Base-by-base conservation (phyloP, 768 basidiomycete species). In the Candolleomyces eurysporus region DNA sequence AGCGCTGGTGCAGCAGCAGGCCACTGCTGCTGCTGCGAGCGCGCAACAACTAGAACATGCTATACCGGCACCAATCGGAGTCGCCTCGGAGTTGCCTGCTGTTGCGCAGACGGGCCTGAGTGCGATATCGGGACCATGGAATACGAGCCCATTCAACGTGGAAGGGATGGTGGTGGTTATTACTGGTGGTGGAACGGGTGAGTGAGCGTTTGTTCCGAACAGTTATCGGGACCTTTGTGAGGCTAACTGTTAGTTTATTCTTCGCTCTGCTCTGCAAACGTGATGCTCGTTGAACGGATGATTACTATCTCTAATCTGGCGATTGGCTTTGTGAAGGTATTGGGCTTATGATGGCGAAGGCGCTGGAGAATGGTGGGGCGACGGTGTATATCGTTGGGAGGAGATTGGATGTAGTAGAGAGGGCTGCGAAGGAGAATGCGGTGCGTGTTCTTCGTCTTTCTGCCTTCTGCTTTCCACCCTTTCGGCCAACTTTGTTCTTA, bases 311-410 rank as follows among this genome's bases (percentile, higher is more conserved):
- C 42, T 43, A 43, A n/a, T 43, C n/a, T n/a, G n/a, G 11, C n/a
- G 11, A 30, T 53, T 16, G 51, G 51, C 16, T 32, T 53, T 36
- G n/a, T 21, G 17, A 16, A 90, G 91, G 92, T 13, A 88, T 94
- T 63, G 92, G 92, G 9, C 78, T 89, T 46, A 88, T 91, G 84
- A 91, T 92, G 75, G 90, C 91, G 19, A 83, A 82, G 13, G 82
- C 90, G 10, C 79, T 94, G 9, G 91, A 92, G 68, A 81, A 84
- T 69, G 91, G 92, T 65, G 92, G 92, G 32, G 91, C 91, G 1
- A 85, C 81, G 0, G 92, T 94, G 3, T 92, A 93, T 72, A 94
- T 94, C 65, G 73, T 91, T 16, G 88, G 88, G 31, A 82, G 89
- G 22, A 78, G 89, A 49, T 70, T 78, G n/a, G 78, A 83, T 42